Percentiles rank a stretch among this genome's conserved stretches.
These are phyloP conservation scores for Wakefieldia striispora DNA, from an alignment of 768 basidiomycete genomes.

Conservation along the genomic window DNA sequence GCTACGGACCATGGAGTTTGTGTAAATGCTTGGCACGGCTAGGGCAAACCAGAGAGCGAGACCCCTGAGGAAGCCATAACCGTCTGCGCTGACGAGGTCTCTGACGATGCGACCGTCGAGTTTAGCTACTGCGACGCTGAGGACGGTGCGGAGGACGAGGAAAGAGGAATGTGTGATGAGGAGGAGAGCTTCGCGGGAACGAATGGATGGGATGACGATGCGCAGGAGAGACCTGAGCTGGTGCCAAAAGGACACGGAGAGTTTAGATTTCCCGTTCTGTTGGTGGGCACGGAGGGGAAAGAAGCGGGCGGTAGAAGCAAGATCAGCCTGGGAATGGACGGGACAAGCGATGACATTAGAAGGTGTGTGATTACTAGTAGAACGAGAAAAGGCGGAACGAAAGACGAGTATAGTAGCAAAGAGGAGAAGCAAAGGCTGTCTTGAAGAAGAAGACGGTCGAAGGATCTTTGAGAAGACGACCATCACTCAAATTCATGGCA, in stretches of 20 bases:
- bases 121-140: conserved; percentile 84
- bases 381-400: conserved; percentile 39
- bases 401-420: conserved; percentile 49
- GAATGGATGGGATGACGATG: conserved; percentile 63
- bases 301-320: conserved; percentile 49
- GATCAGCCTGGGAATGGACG: conserved; percentile 60
- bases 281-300: conserved; percentile 48
- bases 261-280: conserved; percentile 13
- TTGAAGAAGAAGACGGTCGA: conserved; percentile 2
- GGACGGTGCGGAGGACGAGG: conserved; percentile 78
- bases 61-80: conserved; percentile 76
- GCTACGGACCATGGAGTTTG: conserved; percentile 81
- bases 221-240: conserved; percentile 74
- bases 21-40: conserved; percentile 91
- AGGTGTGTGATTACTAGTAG: conserved; percentile 37
- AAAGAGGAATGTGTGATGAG: conserved; percentile 80
- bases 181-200: conserved; percentile 69
- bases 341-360: conserved; percentile 56
- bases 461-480: conserved; percentile 15
- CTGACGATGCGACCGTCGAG: conserved; percentile 89
- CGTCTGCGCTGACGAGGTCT: conserved; percentile 86
- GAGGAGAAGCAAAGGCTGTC: conserved; percentile 39
- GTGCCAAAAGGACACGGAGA: conserved; percentile 64
- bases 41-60: conserved; percentile 86
- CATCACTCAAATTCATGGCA: conserved; percentile 4